Evolutionary conservation across 2,329 filamentous ascomycete genomes (phyloP).

Genomic region (Xylaria sp.): DNA sequence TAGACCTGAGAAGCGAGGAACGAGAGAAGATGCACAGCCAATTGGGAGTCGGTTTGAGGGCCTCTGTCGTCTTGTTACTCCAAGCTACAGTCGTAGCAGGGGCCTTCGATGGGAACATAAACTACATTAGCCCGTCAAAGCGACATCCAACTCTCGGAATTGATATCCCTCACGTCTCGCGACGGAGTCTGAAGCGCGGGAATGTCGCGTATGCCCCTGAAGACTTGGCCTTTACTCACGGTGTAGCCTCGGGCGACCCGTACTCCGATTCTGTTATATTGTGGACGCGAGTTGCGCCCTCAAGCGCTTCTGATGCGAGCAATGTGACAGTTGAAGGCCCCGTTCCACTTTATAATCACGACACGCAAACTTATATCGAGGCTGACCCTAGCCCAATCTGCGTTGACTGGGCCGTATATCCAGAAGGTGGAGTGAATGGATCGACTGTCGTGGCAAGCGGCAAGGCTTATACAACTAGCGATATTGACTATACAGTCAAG

Average conservation of each 20-base stretch:
- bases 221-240: slow-evolving; percentile 72
- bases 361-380: slow-evolving; percentile 60
- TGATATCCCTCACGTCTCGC: slow-evolving; percentile 70
- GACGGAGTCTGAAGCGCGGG: slow-evolving; percentile 60
- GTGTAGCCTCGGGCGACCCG: slow-evolving; percentile 63
- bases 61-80: slow-evolving; percentile 15
- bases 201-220: slow-evolving; percentile 57
- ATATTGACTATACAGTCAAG: slow-evolving; percentile 82
- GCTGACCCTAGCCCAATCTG: slow-evolving; percentile 66
- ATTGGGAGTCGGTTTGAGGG: not conserved
- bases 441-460: slow-evolving; percentile 62
- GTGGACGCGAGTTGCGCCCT: slow-evolving; percentile 61
- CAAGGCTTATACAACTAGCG: slow-evolving; percentile 74
- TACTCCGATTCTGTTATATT: slow-evolving; percentile 68
- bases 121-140: slow-evolving; percentile 74
- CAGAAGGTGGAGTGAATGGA: slow-evolving; percentile 52
- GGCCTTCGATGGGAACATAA: slow-evolving; percentile 63
- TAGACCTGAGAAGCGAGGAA: not conserved
- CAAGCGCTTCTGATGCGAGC: slow-evolving; percentile 58
- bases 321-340: slow-evolving; percentile 58
- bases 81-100: slow-evolving; percentile 32
- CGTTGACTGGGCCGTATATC: slow-evolving; percentile 71
- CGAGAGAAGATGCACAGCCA: slow-evolving; percentile 21
- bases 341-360: slow-evolving; percentile 59
- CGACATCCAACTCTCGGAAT: slow-evolving; percentile 73